phyloP scores from a whole-genome alignment of 2,329 filamentous ascomycete species.

The Ophiocordyceps australis region DNA sequence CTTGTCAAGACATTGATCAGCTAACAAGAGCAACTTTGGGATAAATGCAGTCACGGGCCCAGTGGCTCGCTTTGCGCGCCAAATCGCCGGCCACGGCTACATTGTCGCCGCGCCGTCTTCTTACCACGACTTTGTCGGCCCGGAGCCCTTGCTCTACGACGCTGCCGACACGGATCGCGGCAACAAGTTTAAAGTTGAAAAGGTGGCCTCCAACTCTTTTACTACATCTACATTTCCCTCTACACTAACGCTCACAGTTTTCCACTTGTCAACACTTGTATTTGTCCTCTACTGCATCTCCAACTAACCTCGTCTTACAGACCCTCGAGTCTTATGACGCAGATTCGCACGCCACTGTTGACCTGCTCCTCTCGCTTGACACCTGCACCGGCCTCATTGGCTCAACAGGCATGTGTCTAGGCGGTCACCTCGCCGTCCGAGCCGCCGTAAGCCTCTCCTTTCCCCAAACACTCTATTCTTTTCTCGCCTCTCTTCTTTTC shows the following conservation, averaged over 20 bases:
- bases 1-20: no score
- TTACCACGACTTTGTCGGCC: slow-evolving; percentile 85
- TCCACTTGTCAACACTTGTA: no score
- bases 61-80: slow-evolving; percentile 72
- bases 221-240: no score
- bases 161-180: slow-evolving; percentile 73
- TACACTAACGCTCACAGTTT: neutral
- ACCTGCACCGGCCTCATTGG: slow-evolving; percentile 73
- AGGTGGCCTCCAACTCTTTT: no score
- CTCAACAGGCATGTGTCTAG: slow-evolving; percentile 79
- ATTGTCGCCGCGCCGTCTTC: slow-evolving; percentile 81
- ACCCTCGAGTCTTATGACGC: slow-evolving; percentile 75
- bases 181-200: slow-evolving; percentile 71
- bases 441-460: slow-evolving; percentile 35
- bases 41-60: slow-evolving; percentile 75
- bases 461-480: no score
- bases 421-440: slow-evolving; percentile 62
- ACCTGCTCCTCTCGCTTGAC: slow-evolving; percentile 49
- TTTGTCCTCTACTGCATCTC: no score
- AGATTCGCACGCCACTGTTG: slow-evolving; percentile 50
- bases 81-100: slow-evolving; percentile 85
- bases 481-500: no score
- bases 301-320: no score
- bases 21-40: no score
- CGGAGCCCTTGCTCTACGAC: slow-evolving; percentile 71